Evolutionary conservation across 148 eudicot genomes (phyloP), one percentile per base, ranked within the genome.

Genomic region (Nepenthes mirabilis): DNA sequence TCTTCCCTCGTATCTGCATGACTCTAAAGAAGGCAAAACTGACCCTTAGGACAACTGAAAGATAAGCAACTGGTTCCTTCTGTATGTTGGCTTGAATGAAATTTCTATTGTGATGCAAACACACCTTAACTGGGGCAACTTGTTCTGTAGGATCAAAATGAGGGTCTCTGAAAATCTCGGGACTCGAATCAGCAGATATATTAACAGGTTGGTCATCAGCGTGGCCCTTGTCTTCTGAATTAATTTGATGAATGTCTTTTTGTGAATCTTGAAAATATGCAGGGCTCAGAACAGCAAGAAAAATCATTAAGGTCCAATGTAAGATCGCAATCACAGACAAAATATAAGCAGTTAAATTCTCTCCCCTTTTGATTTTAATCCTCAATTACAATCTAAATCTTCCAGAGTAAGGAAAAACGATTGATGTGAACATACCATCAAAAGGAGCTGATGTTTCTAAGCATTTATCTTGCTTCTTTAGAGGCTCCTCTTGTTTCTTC

Each of bases 401-500:
- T 37, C 37, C 34, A 36, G 40, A 63, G 62, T 23, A 23, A 45
- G 12, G 52, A 55, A 43, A 10, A 59, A 59, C 49, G 65, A 72
- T 69, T 23, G 77, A 67, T 63, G 73, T 59, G 43, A 77, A 70
- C 61, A 35, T 70, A 56, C 66, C 79, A 71, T 72, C 71, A 58
- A 70, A 70, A 62, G 66, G 63, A 60, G 66, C 59, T 23, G 56
- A 23, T 23, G 23, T 62, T 60, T 76, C 80, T 60, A 76, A 55
- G 55, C 37, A 33, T 60, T 66, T 60, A 43, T 43, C 71, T 40
- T 72, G 77, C 58, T 65, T 64, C 52, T 37, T 71, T 32, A 74
- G 74, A 37, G 73, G 69, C 50, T 75, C 83, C 55, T 61, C 81
- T n/a, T 64, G 63, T 64, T 93, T 88, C 79, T 78, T 91, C 66